These are phyloP conservation scores for Debaryomyces udenii DNA, from an alignment of 1,139 yeast species.

Conservation along the genomic window DNA sequence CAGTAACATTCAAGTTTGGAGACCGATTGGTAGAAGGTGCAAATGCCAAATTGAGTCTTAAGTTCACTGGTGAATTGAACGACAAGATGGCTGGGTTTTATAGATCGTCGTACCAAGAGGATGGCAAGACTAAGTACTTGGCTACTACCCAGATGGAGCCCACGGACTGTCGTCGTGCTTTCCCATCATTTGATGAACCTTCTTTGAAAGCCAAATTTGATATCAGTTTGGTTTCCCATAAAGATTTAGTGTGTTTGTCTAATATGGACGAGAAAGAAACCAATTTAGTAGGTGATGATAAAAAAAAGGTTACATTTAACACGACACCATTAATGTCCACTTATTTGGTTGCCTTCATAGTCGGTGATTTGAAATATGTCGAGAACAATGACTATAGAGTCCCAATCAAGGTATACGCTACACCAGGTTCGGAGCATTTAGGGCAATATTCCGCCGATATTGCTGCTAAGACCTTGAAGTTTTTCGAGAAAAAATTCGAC, in stretches of 20 bases:
- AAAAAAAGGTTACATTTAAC: conserved; percentile 52
- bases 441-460: conserved; percentile 54
- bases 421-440: conserved; percentile 53
- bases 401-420: conserved; percentile 58
- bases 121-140: conserved; percentile 65
- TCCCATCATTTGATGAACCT: conserved; percentile 92
- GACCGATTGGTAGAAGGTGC: conserved; percentile 51
- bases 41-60: conserved; percentile 48
- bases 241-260: conserved; percentile 66
- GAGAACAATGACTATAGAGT: conserved; percentile 67
- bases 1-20: conserved; percentile 62
- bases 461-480: conserved; percentile 55
- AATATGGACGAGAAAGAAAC: conserved; percentile 75
- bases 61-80: conserved; percentile 71
- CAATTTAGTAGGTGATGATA: conserved; percentile 44
- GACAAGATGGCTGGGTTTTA: conserved; percentile 90
- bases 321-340: conserved; percentile 77
- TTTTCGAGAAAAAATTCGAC: conserved; percentile 54
- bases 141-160: conserved; percentile 90
- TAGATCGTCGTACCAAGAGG: conserved; percentile 65
- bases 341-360: conserved; percentile 75
- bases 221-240: conserved; percentile 62
- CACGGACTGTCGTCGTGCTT: conserved; percentile 87
- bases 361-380: conserved; percentile 75
- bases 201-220: conserved; percentile 78